Evolutionary conservation across 176 grass and related monocot species (phyloP).

Genomic region (Elaeis guineensis): DNA sequence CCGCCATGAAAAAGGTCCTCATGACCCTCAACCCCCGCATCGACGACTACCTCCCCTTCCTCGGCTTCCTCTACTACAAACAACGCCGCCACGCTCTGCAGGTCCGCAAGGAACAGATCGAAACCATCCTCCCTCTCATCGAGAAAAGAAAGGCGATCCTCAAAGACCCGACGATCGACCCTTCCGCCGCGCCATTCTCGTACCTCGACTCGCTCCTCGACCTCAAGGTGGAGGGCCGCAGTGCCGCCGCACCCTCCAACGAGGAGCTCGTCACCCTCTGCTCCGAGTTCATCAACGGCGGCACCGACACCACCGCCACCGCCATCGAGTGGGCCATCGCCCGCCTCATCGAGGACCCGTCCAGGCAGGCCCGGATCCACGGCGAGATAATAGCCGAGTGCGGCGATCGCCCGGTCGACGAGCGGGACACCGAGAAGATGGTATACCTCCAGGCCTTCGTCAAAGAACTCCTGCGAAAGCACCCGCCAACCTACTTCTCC

Average conservation of each 20-base stretch:
- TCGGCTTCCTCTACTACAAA: slow-evolving; percentile 50
- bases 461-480: slow-evolving; percentile 92
- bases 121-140: slow-evolving; percentile 61
- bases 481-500: slow-evolving; percentile 88
- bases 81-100: slow-evolving; percentile 48
- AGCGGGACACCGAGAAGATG: slow-evolving; percentile 69
- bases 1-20: slow-evolving; percentile 78
- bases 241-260: slow-evolving; percentile 21
- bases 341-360: slow-evolving; percentile 63
- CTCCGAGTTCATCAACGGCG: slow-evolving; percentile 77
- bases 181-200: slow-evolving; percentile 58
- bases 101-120: slow-evolving; percentile 55
- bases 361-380: slow-evolving; percentile 50
- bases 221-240: slow-evolving; percentile 46
- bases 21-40: slow-evolving; percentile 48
- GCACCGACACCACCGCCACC: slow-evolving; percentile 86
- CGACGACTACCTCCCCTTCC: slow-evolving; percentile 94
- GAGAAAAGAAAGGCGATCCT: slow-evolving; percentile 52
- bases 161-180: slow-evolving; percentile 18
- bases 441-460: slow-evolving; percentile 87
- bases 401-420: slow-evolving; percentile 52
- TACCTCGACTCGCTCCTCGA: slow-evolving; percentile 87
- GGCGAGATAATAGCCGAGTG: slow-evolving; percentile 44
- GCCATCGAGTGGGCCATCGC: slow-evolving; percentile 89
- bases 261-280: slow-evolving; percentile 72